A percentile compares a stretch with the other conserved stretches of the same genome.
These are phyloP conservation scores for Claviceps maximensis DNA, from an alignment of 2,329 filamentous ascomycete genomes.

Conservation along the genomic window DNA sequence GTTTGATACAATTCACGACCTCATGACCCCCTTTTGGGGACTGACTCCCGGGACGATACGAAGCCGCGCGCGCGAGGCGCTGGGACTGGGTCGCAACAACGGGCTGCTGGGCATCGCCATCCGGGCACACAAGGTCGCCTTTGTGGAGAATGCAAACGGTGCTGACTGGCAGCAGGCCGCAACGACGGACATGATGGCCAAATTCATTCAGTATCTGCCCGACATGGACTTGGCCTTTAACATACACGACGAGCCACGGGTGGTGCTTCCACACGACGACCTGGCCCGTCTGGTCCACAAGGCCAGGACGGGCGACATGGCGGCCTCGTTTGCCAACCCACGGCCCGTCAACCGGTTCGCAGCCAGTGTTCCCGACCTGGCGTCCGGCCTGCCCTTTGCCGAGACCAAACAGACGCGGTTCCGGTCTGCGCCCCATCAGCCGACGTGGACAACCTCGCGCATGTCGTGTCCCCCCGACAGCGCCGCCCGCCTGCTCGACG, in stretches of 20 bases:
- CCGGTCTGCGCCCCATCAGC: conserved; percentile 77
- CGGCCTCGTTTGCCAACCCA: conserved; percentile 53
- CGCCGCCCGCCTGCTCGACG: conserved; percentile 55
- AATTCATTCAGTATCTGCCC: conserved; percentile 68
- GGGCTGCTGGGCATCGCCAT: conserved; percentile 67
- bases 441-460: conserved; percentile 82
- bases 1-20: conserved; percentile 75
- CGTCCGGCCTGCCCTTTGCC: conserved; percentile 64
- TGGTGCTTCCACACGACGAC: conserved; percentile 75
- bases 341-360: conserved; percentile 31
- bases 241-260: conserved; percentile 83
- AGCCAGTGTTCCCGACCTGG: neutral
- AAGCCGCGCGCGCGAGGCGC: conserved; percentile 59
- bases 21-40: conserved; percentile 84
- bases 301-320: conserved; percentile 53
- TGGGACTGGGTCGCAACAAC: conserved; percentile 81
- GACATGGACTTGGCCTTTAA: conserved; percentile 98
- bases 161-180: conserved; percentile 76
- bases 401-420: conserved; percentile 73
- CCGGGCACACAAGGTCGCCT: conserved; percentile 53
- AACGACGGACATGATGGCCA: conserved; percentile 66
- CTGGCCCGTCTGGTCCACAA: conserved; percentile 55
- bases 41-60: conserved; percentile 69
- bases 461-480: conserved; percentile 73
- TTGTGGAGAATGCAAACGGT: conserved; percentile 59